Conservation (phyloP, 2,329 filamentous ascomycete genomes). For the Drechslerella coelobrocha region DNA sequence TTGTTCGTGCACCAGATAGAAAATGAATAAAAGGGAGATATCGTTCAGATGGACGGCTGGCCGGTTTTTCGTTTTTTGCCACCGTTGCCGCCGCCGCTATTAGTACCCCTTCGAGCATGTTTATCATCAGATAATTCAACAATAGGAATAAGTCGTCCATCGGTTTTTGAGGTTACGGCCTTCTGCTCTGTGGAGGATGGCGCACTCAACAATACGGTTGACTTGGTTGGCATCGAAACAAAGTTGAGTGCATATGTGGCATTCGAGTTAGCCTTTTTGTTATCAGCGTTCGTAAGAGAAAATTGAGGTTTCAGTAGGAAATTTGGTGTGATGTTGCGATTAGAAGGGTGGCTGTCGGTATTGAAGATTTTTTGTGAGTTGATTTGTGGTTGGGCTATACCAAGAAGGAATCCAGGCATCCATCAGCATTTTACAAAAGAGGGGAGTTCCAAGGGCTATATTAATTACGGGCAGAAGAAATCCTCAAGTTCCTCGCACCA, state of each 20-base stretch:
- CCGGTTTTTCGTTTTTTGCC: constrained; percentile 14
- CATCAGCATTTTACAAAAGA: constrained; percentile 19
- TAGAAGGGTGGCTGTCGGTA: neutral
- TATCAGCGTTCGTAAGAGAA: neutral
- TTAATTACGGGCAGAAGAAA: constrained; percentile 43
- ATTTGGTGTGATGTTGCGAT: constrained; percentile 19
- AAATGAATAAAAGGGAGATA: neutral
- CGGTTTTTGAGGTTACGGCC: neutral
- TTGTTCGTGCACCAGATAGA: neutral
- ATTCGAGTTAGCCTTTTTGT: neutral
- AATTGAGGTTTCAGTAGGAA: constrained; percentile 23
- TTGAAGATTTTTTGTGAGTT: neutral
- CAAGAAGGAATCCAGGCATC: neutral
- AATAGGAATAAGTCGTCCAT: constrained; percentile 11
- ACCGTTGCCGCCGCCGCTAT: neutral
- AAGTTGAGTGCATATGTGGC: constrained; percentile 7
- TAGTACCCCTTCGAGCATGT: constrained; percentile 5
- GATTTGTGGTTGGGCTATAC: constrained; percentile 25
- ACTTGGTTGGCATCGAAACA: neutral
- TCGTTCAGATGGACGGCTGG: neutral
- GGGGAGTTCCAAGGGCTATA: neutral
- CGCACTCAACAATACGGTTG: constrained; percentile 6
- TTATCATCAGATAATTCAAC: constrained; percentile 7
- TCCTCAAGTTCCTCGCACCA: constrained; percentile 17
- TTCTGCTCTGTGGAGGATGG: constrained; percentile 15